Evolutionary conservation across 2,329 filamentous ascomycete species (phyloP).

Genomic region (Colletotrichum godetiae): DNA sequence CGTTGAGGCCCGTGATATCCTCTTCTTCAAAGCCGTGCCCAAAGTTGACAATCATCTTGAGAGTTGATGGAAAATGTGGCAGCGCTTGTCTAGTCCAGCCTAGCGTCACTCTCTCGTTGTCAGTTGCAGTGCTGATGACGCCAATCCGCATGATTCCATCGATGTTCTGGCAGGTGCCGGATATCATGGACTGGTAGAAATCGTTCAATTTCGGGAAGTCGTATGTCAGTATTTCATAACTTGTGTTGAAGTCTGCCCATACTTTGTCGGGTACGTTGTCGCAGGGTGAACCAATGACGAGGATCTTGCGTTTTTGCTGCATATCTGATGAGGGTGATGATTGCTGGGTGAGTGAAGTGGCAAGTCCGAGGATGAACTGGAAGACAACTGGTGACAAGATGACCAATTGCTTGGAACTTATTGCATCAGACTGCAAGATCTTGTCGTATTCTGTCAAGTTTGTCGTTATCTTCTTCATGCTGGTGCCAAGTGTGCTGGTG

Average conservation of each 20-base stretch:
- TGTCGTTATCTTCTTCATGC: not conserved
- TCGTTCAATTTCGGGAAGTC: not conserved
- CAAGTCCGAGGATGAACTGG: not conserved
- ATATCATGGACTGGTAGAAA: slow-evolving; percentile 1
- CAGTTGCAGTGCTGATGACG: not conserved
- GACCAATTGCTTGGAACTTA: not conserved
- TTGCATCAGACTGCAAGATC: not conserved
- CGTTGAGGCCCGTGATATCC: not conserved
- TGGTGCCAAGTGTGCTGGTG: not conserved
- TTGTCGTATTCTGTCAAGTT: not conserved
- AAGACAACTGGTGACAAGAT: not conserved
- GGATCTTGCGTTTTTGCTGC: not conserved
- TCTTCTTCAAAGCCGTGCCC: slow-evolving; percentile 14
- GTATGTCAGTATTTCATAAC: not conserved
- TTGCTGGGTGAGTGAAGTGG: not conserved
- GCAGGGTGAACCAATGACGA: slow-evolving; percentile 9
- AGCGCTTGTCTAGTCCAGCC: slow-evolving; percentile 14
- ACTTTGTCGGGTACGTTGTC: not conserved
- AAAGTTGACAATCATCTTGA: slow-evolving; percentile 11
- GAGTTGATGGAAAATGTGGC: not conserved
- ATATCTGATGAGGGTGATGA: not conserved
- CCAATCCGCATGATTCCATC: slow-evolving; percentile 6
- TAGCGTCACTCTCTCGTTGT: not conserved
- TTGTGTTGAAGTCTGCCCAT: not conserved
- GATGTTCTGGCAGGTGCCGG: not conserved